A percentile compares a stretch with the other conserved stretches of the same genome.
Conservation (phyloP, 768 basidiomycete species). For the Auriculariales sp. region DNA sequence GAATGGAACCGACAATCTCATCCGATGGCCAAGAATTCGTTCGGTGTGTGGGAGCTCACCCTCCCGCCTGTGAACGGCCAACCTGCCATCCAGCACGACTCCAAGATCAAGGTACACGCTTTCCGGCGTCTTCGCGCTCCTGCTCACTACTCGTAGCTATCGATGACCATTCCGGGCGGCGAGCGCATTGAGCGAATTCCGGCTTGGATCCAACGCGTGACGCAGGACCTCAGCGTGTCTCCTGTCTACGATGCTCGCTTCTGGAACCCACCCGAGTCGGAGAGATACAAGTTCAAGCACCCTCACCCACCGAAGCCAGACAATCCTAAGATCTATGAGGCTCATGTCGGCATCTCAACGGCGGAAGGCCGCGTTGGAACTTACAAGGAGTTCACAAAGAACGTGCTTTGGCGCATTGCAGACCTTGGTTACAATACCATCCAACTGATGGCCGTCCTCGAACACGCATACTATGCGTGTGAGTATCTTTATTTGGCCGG, state of each 20-base stretch:
- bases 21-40: conserved; percentile 71
- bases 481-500: conserved; percentile 16
- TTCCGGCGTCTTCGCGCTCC: neutral
- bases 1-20: conserved; percentile 77
- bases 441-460: conserved; percentile 97
- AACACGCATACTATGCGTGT: conserved; percentile 97
- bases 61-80: conserved; percentile 56
- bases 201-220: conserved; percentile 89
- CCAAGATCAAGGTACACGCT: conserved; percentile 85
- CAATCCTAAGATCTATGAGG: conserved; percentile 81
- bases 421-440: conserved; percentile 92
- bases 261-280: conserved; percentile 78
- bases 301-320: conserved; percentile 48
- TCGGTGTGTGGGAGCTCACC: conserved; percentile 80
- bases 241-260: conserved; percentile 94
- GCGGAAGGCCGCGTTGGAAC: conserved; percentile 77
- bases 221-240: conserved; percentile 81
- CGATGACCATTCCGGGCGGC: conserved; percentile 71
- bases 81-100: conserved; percentile 84
- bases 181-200: conserved; percentile 83
- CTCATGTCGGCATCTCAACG: conserved; percentile 94
- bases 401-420: conserved; percentile 77
- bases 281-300: conserved; percentile 75
- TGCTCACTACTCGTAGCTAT: conserved; percentile 41
- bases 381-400: conserved; percentile 86